A percentile compares a stretch with the other conserved stretches of the same genome.
These are phyloP conservation scores for Avena atlantica DNA, from an alignment of 176 grass and related monocot species.

Conservation along the genomic window DNA sequence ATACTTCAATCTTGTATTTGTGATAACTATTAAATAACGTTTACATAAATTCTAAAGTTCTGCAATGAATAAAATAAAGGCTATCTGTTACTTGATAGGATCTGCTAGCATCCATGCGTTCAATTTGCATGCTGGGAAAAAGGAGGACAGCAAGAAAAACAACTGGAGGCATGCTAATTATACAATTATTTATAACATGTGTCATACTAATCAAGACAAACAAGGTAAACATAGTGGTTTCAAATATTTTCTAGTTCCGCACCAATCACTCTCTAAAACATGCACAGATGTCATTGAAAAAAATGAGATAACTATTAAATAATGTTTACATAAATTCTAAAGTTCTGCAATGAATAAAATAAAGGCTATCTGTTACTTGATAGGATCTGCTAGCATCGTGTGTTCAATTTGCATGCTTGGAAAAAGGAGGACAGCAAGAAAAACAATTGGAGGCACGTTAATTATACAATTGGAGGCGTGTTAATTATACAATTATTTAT, in stretches of 20 bases:
- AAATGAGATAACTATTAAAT: background rate
- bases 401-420: too few species aligned
- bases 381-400: background rate
- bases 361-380: background rate
- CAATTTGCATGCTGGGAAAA: background rate
- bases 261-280: too few species aligned
- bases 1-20: background rate
- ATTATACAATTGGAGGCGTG: too few species aligned
- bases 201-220: too few species aligned
- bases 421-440: too few species aligned
- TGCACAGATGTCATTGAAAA: too few species aligned
- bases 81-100: background rate
- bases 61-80: background rate
- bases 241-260: too few species aligned
- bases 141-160: background rate
- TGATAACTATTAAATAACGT: background rate
- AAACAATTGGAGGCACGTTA: too few species aligned
- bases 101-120: too few species aligned
- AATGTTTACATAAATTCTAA: background rate
- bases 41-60: background rate
- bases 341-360: background rate
- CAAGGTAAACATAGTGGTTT: too few species aligned
- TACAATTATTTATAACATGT: too few species aligned
- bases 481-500: background rate
- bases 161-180: background rate